Evolutionary conservation across 768 basidiomycete genomes (phyloP), one percentile per base, ranked within the genome.

Genomic region (Crucibulum laeve): DNA sequence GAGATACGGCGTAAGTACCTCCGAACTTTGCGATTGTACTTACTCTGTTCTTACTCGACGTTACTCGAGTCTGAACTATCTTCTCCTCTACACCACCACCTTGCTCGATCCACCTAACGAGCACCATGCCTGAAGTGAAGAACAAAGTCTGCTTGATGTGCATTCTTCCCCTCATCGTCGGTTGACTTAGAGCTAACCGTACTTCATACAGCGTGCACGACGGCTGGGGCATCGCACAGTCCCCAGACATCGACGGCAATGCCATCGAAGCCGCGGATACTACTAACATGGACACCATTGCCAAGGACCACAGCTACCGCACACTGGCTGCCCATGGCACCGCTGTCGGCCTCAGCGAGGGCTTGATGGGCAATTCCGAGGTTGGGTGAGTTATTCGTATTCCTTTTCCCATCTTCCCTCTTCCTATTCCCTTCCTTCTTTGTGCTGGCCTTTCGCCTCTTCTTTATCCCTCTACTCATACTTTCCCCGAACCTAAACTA

Each of bases 301-400:
- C 84, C 4, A 76, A 87, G 55, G 74, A 84, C 4, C 79, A 94
- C 62, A 77, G 80, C 47, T 79, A 80, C 54, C 77, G 87, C 38
- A 76, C 76, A 11, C 74, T 97, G 15, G 69, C 77, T 13, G 94
- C 94, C 2, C 91, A 93, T 50, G 93, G 93, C 8, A 73, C 89
- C n/a, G 86, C 92, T 4, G 94, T 96, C 4, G 93, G 93, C 1
- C 73, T 97, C 43, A 90, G 74, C 54, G 94, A 96, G 34, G 94
- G 93, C 0, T 77, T 96, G 42, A 97, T 97, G 94, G 94, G 93
- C 13, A 95, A 97, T 69, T 95, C 93, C 2, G 93, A 97, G 68
- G 93, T 96, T 50, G 94, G 93, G 90, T 93, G 57, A 45, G 88
- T 68, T 24, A 43, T 26, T 48, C 42, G 43, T 25, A 4, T 46